Evolutionary conservation across 257 asterid species (phyloP).

Genomic region (Coffea eugenioides): DNA sequence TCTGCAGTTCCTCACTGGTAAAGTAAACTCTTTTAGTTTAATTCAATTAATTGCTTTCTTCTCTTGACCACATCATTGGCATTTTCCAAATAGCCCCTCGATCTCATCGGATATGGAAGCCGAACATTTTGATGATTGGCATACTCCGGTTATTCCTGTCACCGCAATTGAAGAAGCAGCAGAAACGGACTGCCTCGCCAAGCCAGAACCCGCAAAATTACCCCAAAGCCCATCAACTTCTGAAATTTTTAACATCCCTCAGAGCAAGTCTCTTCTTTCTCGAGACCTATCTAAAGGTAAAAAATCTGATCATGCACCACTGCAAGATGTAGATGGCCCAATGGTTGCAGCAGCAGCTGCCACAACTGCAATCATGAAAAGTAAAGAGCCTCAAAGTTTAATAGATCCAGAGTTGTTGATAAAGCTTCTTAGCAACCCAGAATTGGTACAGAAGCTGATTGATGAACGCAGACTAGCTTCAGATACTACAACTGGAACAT

Average conservation of each 20-base stretch:
- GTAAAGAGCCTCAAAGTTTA: slow-evolving; percentile 23
- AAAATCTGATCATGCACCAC: slow-evolving; percentile 13
- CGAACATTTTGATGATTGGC: slow-evolving; percentile 25
- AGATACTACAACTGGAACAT: slow-evolving; percentile 9
- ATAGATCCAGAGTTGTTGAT: slow-evolving; percentile 39
- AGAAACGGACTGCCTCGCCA: slow-evolving; percentile 12
- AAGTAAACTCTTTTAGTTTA: slow-evolving; percentile 1
- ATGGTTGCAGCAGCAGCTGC: slow-evolving; percentile 42
- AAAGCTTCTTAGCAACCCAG: slow-evolving; percentile 38
- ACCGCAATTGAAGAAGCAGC: slow-evolving; percentile 39
- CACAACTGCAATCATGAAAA: slow-evolving; percentile 33
- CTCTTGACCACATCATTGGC: slow-evolving; percentile 21
- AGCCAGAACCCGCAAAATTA: slow-evolving; percentile 11
- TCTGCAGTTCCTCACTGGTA: slow-evolving; percentile 45
- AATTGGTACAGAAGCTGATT: slow-evolving; percentile 36
- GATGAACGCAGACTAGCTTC: slow-evolving; percentile 8
- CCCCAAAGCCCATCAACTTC: slow-evolving; percentile 7
- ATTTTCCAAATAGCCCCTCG: slow-evolving; percentile 27
- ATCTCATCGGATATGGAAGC: slow-evolving; percentile 17
- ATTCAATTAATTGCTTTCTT: not conserved
- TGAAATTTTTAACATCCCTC: not conserved
- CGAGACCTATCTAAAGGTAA: slow-evolving; percentile 11
- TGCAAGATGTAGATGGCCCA: slow-evolving; percentile 19
- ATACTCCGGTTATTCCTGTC: slow-evolving; percentile 34
- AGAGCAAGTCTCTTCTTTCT: not conserved